Evolutionary conservation across 140 eudicot genomes (phyloP).

Genomic region (Senecio squalidus): DNA sequence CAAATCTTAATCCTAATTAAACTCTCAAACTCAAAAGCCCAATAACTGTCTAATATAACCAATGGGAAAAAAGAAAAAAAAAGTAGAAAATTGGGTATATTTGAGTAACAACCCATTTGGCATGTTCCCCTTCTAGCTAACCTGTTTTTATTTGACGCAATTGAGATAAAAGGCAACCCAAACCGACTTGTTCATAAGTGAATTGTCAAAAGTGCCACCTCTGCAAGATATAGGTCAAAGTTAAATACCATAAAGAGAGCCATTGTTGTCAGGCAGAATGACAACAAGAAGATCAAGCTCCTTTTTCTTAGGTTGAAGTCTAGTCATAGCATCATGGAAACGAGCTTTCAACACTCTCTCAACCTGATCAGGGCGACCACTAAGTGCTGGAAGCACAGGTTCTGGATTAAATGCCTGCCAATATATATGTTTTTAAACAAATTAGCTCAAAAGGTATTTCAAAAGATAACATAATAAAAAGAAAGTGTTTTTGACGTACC

Average conservation of each 20-base stretch:
- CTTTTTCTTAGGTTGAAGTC: slow-evolving; percentile 47
- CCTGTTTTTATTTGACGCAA: background rate
- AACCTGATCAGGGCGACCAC: slow-evolving; percentile 80
- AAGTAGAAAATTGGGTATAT: too few relatives aligned
- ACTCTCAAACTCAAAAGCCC: too few relatives aligned
- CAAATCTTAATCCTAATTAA: too few relatives aligned
- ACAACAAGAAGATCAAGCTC: slow-evolving; percentile 80
- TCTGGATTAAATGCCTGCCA: slow-evolving; percentile 60
- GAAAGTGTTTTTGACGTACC: slow-evolving; percentile 32
- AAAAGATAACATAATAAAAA: background rate
- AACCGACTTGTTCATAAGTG: too few relatives aligned
- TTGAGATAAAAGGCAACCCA: background rate
- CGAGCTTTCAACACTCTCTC: slow-evolving; percentile 64
- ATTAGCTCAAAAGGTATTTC: background rate
- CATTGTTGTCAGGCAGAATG: slow-evolving; percentile 83
- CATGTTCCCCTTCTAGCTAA: background rate
- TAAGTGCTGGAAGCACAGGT: slow-evolving; percentile 52
- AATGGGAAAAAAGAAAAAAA: too few relatives aligned
- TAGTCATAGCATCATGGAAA: slow-evolving; percentile 60
- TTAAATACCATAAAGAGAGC: slow-evolving; percentile 69
- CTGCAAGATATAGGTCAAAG: too few relatives aligned
- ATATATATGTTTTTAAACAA: background rate
- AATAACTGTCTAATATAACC: too few relatives aligned
- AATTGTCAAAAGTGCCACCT: too few relatives aligned
- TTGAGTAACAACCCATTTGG: too few relatives aligned